Conservation (phyloP, 2,329 filamentous ascomycete species). For the Orbilia quercus region DNA sequence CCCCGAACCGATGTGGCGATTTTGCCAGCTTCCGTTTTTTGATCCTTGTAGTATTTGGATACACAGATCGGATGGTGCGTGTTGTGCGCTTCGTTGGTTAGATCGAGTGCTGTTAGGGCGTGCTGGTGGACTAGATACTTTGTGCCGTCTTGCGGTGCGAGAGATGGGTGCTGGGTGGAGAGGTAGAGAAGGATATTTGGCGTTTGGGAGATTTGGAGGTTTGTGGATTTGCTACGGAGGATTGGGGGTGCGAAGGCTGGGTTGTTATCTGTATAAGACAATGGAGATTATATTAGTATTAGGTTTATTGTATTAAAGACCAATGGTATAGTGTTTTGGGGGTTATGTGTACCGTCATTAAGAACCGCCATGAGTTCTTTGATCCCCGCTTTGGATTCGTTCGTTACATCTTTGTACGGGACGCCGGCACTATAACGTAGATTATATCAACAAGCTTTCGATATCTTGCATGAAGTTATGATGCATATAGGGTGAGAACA, state of each 20-base stretch:
- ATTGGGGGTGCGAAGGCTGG: slow-evolving; percentile 74
- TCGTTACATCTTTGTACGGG: slow-evolving; percentile 57
- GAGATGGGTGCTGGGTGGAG: slow-evolving; percentile 68
- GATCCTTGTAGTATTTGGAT: slow-evolving; percentile 76
- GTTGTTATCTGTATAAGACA: too few species aligned
- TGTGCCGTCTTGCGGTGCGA: slow-evolving; percentile 67
- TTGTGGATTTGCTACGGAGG: slow-evolving; percentile 64
- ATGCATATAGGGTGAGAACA: slow-evolving; percentile 65
- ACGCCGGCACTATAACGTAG: slow-evolving; percentile 55
- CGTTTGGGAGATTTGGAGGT: slow-evolving; percentile 75
- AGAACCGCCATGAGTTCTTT: slow-evolving; percentile 53
- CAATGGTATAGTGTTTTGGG: not conserved
- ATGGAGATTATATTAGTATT: not conserved
- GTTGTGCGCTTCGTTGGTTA: slow-evolving; percentile 79
- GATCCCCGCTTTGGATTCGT: slow-evolving; percentile 65
- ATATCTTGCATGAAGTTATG: slow-evolving; percentile 55
- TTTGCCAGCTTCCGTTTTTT: slow-evolving; percentile 74
- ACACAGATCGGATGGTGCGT: slow-evolving; percentile 77
- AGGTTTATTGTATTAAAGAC: slow-evolving; percentile 5
- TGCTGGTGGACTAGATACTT: slow-evolving; percentile 73
- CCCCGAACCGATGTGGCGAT: slow-evolving; percentile 71
- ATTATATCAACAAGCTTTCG: slow-evolving; percentile 61
- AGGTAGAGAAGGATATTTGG: slow-evolving; percentile 79
- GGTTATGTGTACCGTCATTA: too few species aligned
- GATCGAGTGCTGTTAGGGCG: slow-evolving; percentile 76